Base-by-base conservation (phyloP, 306 rosid species). In the Hippophae rhamnoides region DNA sequence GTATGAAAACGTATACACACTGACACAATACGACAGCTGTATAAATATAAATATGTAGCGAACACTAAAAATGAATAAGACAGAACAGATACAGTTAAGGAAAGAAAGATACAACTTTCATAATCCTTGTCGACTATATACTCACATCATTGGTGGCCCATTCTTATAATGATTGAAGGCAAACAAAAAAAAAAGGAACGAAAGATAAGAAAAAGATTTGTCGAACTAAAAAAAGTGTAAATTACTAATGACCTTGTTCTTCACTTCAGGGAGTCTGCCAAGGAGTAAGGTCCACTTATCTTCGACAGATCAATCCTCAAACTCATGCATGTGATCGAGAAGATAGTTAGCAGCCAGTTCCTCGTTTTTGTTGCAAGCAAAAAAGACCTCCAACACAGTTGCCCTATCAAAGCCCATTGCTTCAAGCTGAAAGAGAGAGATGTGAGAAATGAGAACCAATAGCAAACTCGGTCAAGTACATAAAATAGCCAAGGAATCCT, bases 281-380 rank as follows among this genome's bases (percentile, higher is more conserved):
- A 50, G 53, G 55, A 40, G 45, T 43, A 8, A 57, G 54, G 42
- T 38, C 67, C 72, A 23, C 7, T n/a, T 27, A 55, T 47, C 38
- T 55, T 64, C 23, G 43, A 8, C 41, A 5, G 12, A 52, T 79
- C 82, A 82, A 38, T 85, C 97, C 45, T 84, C 94, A 26, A 86
- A 90, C 78, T 90, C 95, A 66, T 90, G 85, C 65, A 76, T 81
- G 74, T 90, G 95, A 77, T 90, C 95, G 58, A 90, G 67, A 61
- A 90, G 97, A 51, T 84, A 90, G 85, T 90, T 90, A 52, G 97
- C 97, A 51, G 95, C 95, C 78, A 90, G 51, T 47, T 90, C 97
- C 76, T 90, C 97, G 9, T 84, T 87, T 69, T 83, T 90, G 94
- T 90, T 86, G 71, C 95, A 90, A 0, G 97, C 90, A 7, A 90